A percentile compares a stretch with the other conserved stretches of the same genome.
Evolutionary conservation across 192 early-diverging fungal genomes (phyloP).

Genomic region (Obelidium mucronatum): DNA sequence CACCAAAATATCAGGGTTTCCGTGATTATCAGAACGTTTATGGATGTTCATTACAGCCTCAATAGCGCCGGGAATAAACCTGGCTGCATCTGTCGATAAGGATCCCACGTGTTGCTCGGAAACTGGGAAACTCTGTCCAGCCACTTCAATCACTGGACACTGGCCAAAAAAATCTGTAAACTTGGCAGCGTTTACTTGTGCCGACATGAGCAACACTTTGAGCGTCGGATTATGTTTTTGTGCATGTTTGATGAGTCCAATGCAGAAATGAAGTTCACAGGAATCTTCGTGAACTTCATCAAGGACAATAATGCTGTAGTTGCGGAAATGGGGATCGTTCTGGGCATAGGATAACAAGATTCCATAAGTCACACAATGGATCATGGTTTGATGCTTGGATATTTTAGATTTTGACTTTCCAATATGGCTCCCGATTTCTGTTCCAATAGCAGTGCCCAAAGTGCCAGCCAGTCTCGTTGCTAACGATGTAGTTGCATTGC

Average conservation of each 20-base stretch:
- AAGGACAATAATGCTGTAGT: constrained; percentile 31
- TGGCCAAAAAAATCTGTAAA: constrained; percentile 33
- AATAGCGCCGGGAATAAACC: no score
- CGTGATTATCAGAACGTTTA: no score
- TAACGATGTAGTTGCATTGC: no score
- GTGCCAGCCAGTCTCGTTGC: no score
- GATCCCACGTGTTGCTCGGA: no score
- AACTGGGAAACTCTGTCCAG: constrained; percentile 18
- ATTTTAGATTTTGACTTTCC: no score
- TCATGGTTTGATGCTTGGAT: no score
- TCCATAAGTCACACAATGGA: constrained; percentile 45
- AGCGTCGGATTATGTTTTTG: constrained; percentile 26
- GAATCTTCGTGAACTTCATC: constrained; percentile 43
- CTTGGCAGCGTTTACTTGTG: constrained; percentile 21
- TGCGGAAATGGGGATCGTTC: constrained; percentile 18
- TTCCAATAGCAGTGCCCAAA: no score
- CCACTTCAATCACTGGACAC: constrained; percentile 23
- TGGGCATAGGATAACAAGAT: constrained; percentile 36
- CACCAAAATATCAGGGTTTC: no score
- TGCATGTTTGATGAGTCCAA: constrained; percentile 35
- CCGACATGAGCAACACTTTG: constrained; percentile 43
- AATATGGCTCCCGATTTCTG: no score
- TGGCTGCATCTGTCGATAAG: no score
- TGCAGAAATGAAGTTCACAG: constrained; percentile 32
- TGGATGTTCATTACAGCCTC: no score